These are phyloP conservation scores for Diaporthe sp. DNA, from an alignment of 2,329 filamentous ascomycete genomes.

Conservation along the genomic window DNA sequence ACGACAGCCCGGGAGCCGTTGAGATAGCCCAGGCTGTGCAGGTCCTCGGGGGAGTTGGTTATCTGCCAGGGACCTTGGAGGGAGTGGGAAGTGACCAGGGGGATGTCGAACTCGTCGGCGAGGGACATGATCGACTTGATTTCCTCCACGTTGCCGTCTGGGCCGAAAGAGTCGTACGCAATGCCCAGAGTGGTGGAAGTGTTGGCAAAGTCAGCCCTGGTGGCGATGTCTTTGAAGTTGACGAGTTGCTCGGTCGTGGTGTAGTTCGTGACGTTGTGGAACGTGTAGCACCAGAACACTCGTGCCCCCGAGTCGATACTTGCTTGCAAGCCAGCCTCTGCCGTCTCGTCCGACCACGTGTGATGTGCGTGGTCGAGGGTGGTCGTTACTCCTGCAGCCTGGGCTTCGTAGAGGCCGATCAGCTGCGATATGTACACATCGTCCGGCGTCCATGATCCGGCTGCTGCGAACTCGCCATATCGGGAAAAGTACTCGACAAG, in stretches of 20 bases:
- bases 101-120: constrained; percentile 50
- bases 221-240: constrained; percentile 55
- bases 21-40: constrained; percentile 55
- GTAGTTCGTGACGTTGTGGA: constrained; percentile 55
- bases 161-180: constrained; percentile 55
- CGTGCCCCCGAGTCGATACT: constrained; percentile 63
- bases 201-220: constrained; percentile 45
- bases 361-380: constrained; percentile 67
- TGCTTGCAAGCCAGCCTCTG: constrained; percentile 61
- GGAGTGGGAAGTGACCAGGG: constrained; percentile 62
- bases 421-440: constrained; percentile 64
- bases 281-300: constrained; percentile 61
- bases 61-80: constrained; percentile 56
- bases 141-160: constrained; percentile 46
- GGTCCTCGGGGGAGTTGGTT: constrained; percentile 56
- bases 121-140: constrained; percentile 52
- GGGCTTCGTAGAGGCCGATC: constrained; percentile 62
- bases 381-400: constrained; percentile 68
- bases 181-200: constrained; percentile 56
- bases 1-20: constrained; percentile 63
- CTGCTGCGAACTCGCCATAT: constrained; percentile 54
- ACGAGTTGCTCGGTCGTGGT: constrained; percentile 54
- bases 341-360: constrained; percentile 58
- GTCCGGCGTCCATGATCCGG: constrained; percentile 53
- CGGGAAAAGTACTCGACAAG: constrained; percentile 62